Conservation (phyloP, 208 protist species). For the Acanthamoeba royreba region DNA sequence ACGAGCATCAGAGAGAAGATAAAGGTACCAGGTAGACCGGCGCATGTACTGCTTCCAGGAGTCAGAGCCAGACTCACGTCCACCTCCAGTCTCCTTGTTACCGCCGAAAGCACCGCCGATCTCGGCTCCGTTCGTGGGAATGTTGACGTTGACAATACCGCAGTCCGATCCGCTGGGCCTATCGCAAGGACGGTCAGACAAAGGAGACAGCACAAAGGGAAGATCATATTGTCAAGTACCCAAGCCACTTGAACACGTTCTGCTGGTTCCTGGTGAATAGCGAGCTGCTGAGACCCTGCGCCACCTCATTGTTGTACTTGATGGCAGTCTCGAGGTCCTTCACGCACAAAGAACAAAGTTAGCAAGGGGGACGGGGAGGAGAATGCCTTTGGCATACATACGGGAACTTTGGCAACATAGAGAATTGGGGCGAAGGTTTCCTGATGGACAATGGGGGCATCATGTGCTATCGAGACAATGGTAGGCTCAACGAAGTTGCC, state of each 20-base stretch:
- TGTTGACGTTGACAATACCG: conserved; percentile 87
- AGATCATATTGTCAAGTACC: neutral
- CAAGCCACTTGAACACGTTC: conserved; percentile 79
- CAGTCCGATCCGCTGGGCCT: conserved; percentile 78
- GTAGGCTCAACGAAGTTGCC: conserved; percentile 83
- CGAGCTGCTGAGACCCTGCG: conserved; percentile 75
- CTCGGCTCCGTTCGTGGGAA: conserved; percentile 81
- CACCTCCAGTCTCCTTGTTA: conserved; percentile 80
- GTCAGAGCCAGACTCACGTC: conserved; percentile 76
- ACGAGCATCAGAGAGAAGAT: neutral
- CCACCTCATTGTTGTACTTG: conserved; percentile 77
- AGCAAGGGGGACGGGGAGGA: neutral
- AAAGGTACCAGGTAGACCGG: conserved; percentile 57
- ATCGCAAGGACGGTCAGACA: neutral
- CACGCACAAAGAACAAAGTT: neutral
- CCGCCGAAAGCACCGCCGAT: conserved; percentile 86
- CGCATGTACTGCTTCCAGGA: conserved; percentile 84
- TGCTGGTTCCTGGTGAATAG: conserved; percentile 75
- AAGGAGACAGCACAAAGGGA: neutral
- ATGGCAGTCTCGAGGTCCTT: conserved; percentile 77
- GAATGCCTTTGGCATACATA: neutral
- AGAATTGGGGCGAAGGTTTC: conserved; percentile 84
- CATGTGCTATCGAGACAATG: conserved; percentile 65
- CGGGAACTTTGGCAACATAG: conserved; percentile 77
- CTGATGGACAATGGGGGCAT: conserved; percentile 67